phyloP scores from a whole-genome alignment of 164 flowering plant species.

The Stephania yunnanensis region DNA sequence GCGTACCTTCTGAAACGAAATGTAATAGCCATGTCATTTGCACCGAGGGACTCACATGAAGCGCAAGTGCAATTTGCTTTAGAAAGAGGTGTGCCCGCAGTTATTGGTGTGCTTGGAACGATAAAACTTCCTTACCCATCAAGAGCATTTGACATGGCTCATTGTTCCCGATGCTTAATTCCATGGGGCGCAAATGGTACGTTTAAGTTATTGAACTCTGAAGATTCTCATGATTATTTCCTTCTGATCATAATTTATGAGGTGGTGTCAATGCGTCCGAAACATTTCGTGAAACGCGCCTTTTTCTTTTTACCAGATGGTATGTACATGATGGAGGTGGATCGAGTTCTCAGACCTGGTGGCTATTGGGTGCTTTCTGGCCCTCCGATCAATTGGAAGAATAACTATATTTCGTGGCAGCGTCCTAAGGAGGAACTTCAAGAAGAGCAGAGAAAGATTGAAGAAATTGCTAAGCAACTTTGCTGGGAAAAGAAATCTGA shows the following conservation, averaged over 20 bases:
- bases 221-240: neutral
- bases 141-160: constrained; percentile 91
- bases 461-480: constrained; percentile 63
- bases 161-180: constrained; percentile 86
- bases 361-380: constrained; percentile 94
- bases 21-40: constrained; percentile 89
- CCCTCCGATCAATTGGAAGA: constrained; percentile 88
- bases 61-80: constrained; percentile 96
- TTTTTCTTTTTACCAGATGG: constrained; percentile 48
- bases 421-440: constrained; percentile 74
- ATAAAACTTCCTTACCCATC: constrained; percentile 80
- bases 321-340: constrained; percentile 84
- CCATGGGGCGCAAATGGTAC: constrained; percentile 88
- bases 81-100: constrained; percentile 92
- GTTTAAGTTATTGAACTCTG: constrained; percentile 6
- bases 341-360: constrained; percentile 87
- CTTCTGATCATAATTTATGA: neutral
- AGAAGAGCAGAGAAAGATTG: constrained; percentile 73
- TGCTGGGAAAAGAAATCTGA: constrained; percentile 81
- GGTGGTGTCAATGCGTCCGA: neutral
- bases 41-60: constrained; percentile 90
- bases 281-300: neutral
- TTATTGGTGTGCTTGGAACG: constrained; percentile 88
- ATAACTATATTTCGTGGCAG: constrained; percentile 67
- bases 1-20: constrained; percentile 83